Conservation (phyloP, 2,329 filamentous ascomycete genomes). For the Colletotrichum camelliae region DNA sequence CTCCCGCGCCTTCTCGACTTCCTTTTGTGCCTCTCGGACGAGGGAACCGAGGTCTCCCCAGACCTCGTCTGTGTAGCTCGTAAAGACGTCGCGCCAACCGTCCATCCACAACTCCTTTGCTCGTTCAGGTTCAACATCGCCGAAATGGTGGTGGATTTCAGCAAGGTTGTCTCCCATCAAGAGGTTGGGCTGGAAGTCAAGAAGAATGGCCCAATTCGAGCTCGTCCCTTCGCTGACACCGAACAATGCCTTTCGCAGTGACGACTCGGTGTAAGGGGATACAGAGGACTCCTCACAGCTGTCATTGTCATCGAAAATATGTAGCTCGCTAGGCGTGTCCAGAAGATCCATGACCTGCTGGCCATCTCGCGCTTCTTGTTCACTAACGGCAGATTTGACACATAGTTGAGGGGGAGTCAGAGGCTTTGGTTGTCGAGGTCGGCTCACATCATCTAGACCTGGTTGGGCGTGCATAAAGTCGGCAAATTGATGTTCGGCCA, state of each 20-base stretch:
- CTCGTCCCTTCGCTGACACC: not conserved
- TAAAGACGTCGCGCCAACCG: slow-evolving; percentile 63
- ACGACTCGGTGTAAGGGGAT: slow-evolving; percentile 22
- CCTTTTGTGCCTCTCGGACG: slow-evolving; percentile 59
- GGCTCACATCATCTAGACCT: not conserved
- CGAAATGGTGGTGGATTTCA: slow-evolving; percentile 35
- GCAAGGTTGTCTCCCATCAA: slow-evolving; percentile 25
- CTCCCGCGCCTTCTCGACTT: slow-evolving; percentile 48
- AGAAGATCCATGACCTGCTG: slow-evolving; percentile 21
- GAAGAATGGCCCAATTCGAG: slow-evolving; percentile 47
- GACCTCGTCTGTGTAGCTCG: slow-evolving; percentile 67
- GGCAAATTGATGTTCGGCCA: not conserved
- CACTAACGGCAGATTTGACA: not conserved
- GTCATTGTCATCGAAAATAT: slow-evolving; percentile 20
- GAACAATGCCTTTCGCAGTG: slow-evolving; percentile 31
- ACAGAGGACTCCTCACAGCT: slow-evolving; percentile 19
- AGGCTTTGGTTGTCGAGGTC: not conserved
- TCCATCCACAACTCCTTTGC: slow-evolving; percentile 53
- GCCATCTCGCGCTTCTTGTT: slow-evolving; percentile 22
- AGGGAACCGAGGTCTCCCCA: slow-evolving; percentile 69
- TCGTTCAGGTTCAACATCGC: slow-evolving; percentile 40
- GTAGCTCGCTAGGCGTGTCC: not conserved
- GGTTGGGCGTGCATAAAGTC: not conserved
- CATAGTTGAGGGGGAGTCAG: not conserved
- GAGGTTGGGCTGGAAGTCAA: slow-evolving; percentile 58